These are phyloP conservation scores for Chrysoporthe cubensis DNA, from an alignment of 2,329 filamentous ascomycete genomes.

Conservation along the genomic window DNA sequence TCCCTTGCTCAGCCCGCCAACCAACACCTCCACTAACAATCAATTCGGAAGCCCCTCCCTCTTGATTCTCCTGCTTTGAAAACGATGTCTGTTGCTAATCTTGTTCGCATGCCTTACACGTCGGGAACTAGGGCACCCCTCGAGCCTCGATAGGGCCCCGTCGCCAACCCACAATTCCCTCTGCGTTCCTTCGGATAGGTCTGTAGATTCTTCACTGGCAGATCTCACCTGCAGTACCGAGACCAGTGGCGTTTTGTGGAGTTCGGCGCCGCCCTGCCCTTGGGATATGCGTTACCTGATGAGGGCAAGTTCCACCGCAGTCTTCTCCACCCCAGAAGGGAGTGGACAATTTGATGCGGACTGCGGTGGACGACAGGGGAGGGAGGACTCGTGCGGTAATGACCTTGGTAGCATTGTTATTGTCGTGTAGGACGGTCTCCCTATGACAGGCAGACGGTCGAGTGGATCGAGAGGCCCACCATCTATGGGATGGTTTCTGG, in stretches of 20 bases:
- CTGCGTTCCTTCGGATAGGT: constrained; percentile 27
- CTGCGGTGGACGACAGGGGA: background rate
- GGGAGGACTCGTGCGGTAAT: background rate
- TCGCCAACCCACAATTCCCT: constrained; percentile 20
- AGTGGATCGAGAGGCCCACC: background rate
- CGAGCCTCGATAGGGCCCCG: constrained; percentile 10
- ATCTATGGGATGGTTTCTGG: background rate
- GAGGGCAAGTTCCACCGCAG: constrained; percentile 3
- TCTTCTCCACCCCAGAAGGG: background rate
- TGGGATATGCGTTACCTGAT: constrained; percentile 24
- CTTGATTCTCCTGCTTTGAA: constrained; percentile 17
- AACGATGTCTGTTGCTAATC: constrained; percentile 45
- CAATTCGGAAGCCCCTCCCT: constrained; percentile 18
- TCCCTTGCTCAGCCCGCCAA: constrained; percentile 28
- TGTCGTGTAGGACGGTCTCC: background rate
- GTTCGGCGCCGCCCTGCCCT: constrained; percentile 16
- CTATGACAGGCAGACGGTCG: background rate
- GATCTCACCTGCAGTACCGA: constrained; percentile 14
- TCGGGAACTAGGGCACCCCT: constrained; percentile 1
- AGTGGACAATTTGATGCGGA: constrained; percentile 1
- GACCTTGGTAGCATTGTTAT: constrained; percentile 6
- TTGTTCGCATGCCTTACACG: constrained; percentile 44
- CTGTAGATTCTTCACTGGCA: constrained; percentile 21
- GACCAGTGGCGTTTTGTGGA: constrained; percentile 20
- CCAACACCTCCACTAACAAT: constrained; percentile 26